phyloP scores from a whole-genome alignment of 176 grass and related monocot genomes.

The Oryza meyeriana region DNA sequence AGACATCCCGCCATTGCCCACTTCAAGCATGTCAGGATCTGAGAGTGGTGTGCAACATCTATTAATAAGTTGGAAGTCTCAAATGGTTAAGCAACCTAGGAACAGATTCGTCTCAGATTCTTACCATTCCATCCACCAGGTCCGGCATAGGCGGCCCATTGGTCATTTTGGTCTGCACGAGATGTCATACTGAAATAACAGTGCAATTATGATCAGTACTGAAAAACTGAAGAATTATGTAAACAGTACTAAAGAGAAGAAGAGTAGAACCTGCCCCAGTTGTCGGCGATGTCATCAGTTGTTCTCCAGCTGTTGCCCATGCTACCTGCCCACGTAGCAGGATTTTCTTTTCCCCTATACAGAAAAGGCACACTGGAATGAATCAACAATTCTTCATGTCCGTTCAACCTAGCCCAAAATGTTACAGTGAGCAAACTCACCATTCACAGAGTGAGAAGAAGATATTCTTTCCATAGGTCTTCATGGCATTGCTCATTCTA shows the following conservation, averaged over 20 bases:
- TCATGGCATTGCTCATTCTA: conserved; percentile 79
- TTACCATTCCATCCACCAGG: conserved; percentile 96
- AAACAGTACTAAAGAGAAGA: background rate
- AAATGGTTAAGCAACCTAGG: background rate
- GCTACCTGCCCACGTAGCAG: conserved; percentile 78
- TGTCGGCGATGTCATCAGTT: conserved; percentile 79
- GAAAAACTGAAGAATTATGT: background rate
- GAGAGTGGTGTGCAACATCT: background rate
- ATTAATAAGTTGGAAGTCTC: background rate
- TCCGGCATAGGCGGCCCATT: conserved; percentile 82
- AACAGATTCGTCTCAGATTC: conserved; percentile 11
- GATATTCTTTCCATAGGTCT: conserved; percentile 64
- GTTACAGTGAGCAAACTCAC: conserved; percentile 35
- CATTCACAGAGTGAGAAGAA: conserved; percentile 97
- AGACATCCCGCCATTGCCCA: conserved; percentile 91
- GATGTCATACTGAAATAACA: conserved; percentile 76
- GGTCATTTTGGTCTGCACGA: conserved; percentile 85
- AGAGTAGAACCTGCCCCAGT: conserved; percentile 67
- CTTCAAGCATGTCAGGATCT: conserved; percentile 98
- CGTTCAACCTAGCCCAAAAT: background rate
- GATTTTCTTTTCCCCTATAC: conserved; percentile 66
- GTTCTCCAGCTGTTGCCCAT: conserved; percentile 99
- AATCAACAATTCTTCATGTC: background rate
- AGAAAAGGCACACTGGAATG: background rate
- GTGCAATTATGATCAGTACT: conserved; percentile 14